These are phyloP conservation scores for Biscogniauxia marginata DNA, from an alignment of 2,329 filamentous ascomycete species.

Conservation along the genomic window DNA sequence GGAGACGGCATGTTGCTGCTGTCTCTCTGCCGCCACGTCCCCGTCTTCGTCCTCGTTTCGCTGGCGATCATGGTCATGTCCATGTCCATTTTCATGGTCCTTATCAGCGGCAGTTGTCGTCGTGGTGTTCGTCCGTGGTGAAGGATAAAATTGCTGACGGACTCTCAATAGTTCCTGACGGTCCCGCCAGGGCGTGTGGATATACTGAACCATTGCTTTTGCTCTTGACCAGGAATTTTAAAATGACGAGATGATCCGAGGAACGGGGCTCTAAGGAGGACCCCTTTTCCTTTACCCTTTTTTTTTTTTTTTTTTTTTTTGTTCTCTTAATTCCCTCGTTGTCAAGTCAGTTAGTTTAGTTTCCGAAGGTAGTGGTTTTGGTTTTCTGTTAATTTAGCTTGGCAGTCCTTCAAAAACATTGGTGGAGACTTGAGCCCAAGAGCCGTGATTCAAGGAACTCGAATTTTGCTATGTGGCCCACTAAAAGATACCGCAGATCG, in stretches of 20 bases:
- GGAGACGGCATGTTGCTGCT: slow-evolving; percentile 51
- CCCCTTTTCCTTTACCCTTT: background rate
- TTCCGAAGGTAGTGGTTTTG: background rate
- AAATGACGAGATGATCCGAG: no score
- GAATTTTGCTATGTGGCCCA: slow-evolving; percentile 15
- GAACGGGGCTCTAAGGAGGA: no score
- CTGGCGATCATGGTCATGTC: slow-evolving; percentile 2
- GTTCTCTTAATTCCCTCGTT: background rate
- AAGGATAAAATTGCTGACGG: slow-evolving; percentile 62
- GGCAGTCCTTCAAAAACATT: background rate
- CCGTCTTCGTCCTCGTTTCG: slow-evolving; percentile 9
- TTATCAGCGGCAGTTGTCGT: slow-evolving; percentile 16
- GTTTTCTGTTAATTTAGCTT: background rate
- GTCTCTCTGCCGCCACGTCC: slow-evolving; percentile 15
- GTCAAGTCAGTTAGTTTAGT: background rate
- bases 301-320: background rate
- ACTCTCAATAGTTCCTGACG: slow-evolving; percentile 64
- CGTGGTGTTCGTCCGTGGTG: slow-evolving; percentile 8
- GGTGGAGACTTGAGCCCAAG: background rate
- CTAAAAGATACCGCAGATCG: slow-evolving; percentile 8
- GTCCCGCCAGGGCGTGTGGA: slow-evolving; percentile 72
- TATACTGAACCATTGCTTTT: slow-evolving; percentile 64
- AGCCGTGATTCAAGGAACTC: slow-evolving; percentile 4
- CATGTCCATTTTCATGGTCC: slow-evolving; percentile 11
- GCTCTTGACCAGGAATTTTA: background rate